Percentiles rank a stretch among this genome's conserved stretches.
These are phyloP conservation scores for Yamadazyma insecticola DNA, from an alignment of 805 yeast species.

Conservation along the genomic window DNA sequence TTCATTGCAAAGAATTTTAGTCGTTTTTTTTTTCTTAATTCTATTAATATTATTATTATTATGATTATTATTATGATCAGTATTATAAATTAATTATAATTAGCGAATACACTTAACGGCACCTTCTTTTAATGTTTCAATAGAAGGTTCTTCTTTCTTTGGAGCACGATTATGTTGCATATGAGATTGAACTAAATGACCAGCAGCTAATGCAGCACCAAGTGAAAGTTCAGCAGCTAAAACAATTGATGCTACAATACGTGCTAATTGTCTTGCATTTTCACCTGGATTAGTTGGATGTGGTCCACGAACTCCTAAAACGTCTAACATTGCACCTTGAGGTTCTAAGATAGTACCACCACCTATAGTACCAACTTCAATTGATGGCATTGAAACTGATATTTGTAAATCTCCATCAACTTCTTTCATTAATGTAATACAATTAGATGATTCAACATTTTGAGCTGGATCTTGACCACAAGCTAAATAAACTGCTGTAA, in stretches of 20 bases:
- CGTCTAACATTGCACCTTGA: conserved; percentile 92
- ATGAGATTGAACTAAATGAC: conserved; percentile 95
- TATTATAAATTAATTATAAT: too few species aligned
- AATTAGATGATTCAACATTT: conserved; percentile 94
- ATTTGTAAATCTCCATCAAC: conserved; percentile 75
- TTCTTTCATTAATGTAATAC: conserved; percentile 85
- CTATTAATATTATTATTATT: too few species aligned
- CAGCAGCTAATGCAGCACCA: conserved; percentile 96
- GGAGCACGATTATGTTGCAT: conserved; percentile 83
- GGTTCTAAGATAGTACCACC: conserved; percentile 99
- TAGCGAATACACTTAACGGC: conserved; percentile 72
- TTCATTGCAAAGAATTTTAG: too few species aligned
- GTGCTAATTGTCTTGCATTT: conserved; percentile 90
- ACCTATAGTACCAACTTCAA: conserved; percentile 98
- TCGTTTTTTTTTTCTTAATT: too few species aligned
- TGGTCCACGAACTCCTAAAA: conserved; percentile 94
- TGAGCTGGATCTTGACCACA: conserved; percentile 99
- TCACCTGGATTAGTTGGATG: conserved; percentile 91
- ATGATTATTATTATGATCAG: too few species aligned
- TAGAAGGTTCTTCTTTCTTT: conserved; percentile 9
- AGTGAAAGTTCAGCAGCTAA: conserved; percentile 94
- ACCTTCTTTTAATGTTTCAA: conserved; percentile 46
- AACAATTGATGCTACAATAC: conserved; percentile 89
- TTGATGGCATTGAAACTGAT: conserved; percentile 98
- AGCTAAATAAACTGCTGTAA: conserved; percentile 91